phyloP scores from a whole-genome alignment of 306 rosid species.

The Vigna unguiculata region DNA sequence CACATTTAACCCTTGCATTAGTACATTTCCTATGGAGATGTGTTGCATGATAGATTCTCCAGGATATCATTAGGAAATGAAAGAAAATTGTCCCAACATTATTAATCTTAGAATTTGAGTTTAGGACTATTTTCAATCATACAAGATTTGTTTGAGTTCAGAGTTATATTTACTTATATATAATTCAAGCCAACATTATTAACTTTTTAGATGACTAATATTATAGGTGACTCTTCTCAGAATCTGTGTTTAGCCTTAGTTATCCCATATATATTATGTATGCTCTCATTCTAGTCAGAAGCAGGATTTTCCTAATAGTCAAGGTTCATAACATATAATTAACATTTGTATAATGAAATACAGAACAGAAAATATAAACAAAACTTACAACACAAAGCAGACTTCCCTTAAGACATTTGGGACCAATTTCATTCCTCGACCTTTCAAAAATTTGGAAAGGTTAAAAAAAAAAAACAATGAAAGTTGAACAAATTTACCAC shows the following conservation, averaged over 20 bases:
- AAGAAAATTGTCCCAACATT: constrained; percentile 1
- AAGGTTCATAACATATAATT: neutral
- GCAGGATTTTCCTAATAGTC: too few species aligned
- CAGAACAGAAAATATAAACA: neutral
- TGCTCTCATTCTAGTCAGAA: too few species aligned
- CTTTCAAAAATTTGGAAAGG: neutral
- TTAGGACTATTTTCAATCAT: too few species aligned
- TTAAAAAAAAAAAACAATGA: neutral
- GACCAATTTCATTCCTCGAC: constrained; percentile 8
- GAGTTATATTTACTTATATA: too few species aligned
- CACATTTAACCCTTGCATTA: neutral
- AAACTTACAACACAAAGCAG: neutral
- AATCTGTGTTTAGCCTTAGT: too few species aligned
- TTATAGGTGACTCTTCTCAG: too few species aligned
- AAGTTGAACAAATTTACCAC: neutral
- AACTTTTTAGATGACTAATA: too few species aligned
- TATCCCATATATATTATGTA: too few species aligned
- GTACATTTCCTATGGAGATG: neutral
- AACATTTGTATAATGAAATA: neutral
- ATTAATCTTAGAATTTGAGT: too few species aligned
- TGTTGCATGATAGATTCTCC: neutral
- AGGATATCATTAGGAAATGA: neutral
- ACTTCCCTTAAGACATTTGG: neutral
- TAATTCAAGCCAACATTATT: too few species aligned
- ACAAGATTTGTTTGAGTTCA: too few species aligned